Conservation (phyloP, 805 yeast species). For the Scheffersomyces ergatensis region DNA sequence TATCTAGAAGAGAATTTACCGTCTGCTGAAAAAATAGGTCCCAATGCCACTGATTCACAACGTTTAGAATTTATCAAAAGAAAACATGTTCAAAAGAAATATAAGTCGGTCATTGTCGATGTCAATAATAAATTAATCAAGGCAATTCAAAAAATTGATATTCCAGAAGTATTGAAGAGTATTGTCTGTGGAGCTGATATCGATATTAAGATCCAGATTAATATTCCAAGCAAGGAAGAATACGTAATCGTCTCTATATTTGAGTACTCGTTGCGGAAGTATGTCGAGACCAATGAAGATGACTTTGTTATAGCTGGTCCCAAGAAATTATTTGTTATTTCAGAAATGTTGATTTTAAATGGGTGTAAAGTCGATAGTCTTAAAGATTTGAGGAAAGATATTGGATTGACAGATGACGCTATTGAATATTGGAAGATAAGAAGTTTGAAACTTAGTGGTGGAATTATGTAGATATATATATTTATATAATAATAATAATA, state of each 20-base stretch:
- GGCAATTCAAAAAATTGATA: slow-evolving; percentile 50
- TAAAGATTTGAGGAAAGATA: slow-evolving; percentile 20
- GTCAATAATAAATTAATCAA: slow-evolving; percentile 42
- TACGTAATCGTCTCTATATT: slow-evolving; percentile 25
- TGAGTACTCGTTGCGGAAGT: slow-evolving; percentile 55
- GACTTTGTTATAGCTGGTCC: slow-evolving; percentile 1
- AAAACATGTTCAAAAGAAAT: slow-evolving; percentile 62
- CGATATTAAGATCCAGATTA: slow-evolving; percentile 37
- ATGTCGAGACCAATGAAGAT: slow-evolving; percentile 25
- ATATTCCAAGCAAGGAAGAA: slow-evolving; percentile 14
- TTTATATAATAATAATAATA: not conserved
- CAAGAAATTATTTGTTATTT: slow-evolving; percentile 38
- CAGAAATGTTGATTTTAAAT: slow-evolving; percentile 58
- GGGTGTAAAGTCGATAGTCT: slow-evolving; percentile 47
- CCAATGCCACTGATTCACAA: slow-evolving; percentile 39
- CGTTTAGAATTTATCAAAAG: slow-evolving; percentile 59
- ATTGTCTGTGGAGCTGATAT: slow-evolving; percentile 50
- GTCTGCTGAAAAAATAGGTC: slow-evolving; percentile 20
- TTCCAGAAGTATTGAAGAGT: slow-evolving; percentile 40
- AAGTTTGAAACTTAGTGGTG: slow-evolving; percentile 11
- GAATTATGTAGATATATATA: not conserved
- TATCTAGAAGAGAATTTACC: slow-evolving; percentile 51
- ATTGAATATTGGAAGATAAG: slow-evolving; percentile 48
- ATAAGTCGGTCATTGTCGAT: slow-evolving; percentile 14
- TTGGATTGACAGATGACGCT: slow-evolving; percentile 47